Evolutionary conservation across 345 rosid species (phyloP).

Genomic region (Theobroma cacao): DNA sequence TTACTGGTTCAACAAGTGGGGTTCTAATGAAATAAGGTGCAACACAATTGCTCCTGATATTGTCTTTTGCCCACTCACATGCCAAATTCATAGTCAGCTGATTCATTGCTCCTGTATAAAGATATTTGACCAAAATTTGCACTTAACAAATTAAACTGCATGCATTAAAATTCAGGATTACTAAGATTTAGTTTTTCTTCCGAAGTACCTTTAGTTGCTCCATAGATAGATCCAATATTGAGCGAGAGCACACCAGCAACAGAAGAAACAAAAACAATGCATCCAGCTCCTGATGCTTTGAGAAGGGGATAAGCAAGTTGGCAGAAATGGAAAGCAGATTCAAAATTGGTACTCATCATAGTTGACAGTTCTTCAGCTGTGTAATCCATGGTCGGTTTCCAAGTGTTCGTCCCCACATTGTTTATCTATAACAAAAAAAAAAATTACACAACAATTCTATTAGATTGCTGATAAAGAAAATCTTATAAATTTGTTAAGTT

Average conservation of each 20-base stretch:
- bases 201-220: slow-evolving; percentile 65
- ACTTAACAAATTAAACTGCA: too few species aligned
- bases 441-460: background rate
- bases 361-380: slow-evolving; percentile 47
- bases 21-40: slow-evolving; percentile 88
- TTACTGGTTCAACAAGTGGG: slow-evolving; percentile 35
- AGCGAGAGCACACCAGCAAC: slow-evolving; percentile 67
- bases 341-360: slow-evolving; percentile 60
- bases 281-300: slow-evolving; percentile 49
- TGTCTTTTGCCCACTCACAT: slow-evolving; percentile 85
- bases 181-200: background rate
- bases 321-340: slow-evolving; percentile 63
- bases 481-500: too few species aligned
- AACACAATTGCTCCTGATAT: slow-evolving; percentile 72
- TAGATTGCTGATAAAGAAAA: too few species aligned
- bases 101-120: slow-evolving; percentile 55
- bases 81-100: slow-evolving; percentile 70
- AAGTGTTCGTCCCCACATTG: slow-evolving; percentile 63
- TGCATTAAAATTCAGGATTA: too few species aligned
- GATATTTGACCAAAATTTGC: background rate
- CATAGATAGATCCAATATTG: slow-evolving; percentile 63
- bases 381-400: slow-evolving; percentile 57
- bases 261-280: slow-evolving; percentile 66
- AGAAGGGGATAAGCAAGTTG: slow-evolving; percentile 70
- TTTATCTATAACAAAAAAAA: slow-evolving; percentile 42